A percentile compares a stretch with the other conserved stretches of the same genome.
These are phyloP conservation scores for Haplosporangium gracile DNA, from an alignment of 192 early-diverging fungal species.

Conservation along the genomic window DNA sequence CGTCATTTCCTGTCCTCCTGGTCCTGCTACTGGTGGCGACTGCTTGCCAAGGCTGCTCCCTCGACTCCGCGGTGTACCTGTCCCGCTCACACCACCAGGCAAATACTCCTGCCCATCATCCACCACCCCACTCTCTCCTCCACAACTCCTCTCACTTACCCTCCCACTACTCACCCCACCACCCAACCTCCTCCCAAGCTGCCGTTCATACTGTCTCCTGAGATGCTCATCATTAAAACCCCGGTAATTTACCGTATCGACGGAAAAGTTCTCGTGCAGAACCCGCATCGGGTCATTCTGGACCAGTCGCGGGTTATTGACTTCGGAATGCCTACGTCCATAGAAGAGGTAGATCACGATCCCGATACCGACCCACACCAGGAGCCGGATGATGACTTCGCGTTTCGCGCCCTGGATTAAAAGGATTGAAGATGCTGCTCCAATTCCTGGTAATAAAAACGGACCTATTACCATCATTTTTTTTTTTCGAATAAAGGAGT, in stretches of 20 bases:
- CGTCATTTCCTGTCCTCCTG: neutral
- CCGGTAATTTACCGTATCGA: conserved; percentile 2
- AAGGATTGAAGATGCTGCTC: conserved; percentile 69
- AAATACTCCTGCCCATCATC: conserved; percentile 9
- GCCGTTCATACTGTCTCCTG: conserved; percentile 38
- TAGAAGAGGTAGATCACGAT: conserved; percentile 81
- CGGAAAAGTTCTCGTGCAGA: conserved; percentile 33
- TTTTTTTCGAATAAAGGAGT: no score
- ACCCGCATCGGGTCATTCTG: conserved; percentile 38
- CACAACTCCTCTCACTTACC: neutral
- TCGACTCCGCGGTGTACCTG: neutral
- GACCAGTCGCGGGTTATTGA: conserved; percentile 49
- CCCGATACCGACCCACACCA: conserved; percentile 85
- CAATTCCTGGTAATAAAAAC: conserved; percentile 74
- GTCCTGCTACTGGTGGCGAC: neutral
- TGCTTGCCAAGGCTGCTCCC: neutral
- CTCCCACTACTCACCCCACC: neutral
- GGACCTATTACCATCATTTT: conserved; percentile 45
- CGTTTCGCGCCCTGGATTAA: conserved; percentile 76
- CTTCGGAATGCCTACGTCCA: conserved; percentile 73
- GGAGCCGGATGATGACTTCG: conserved; percentile 77
- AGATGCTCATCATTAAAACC: conserved; percentile 36
- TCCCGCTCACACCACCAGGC: neutral
- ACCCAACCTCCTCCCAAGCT: conserved; percentile 23
- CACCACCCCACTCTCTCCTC: neutral